A percentile compares a stretch with the other conserved stretches of the same genome.
These are phyloP conservation scores for Mycena galopus DNA, from an alignment of 768 basidiomycete genomes.

Conservation along the genomic window DNA sequence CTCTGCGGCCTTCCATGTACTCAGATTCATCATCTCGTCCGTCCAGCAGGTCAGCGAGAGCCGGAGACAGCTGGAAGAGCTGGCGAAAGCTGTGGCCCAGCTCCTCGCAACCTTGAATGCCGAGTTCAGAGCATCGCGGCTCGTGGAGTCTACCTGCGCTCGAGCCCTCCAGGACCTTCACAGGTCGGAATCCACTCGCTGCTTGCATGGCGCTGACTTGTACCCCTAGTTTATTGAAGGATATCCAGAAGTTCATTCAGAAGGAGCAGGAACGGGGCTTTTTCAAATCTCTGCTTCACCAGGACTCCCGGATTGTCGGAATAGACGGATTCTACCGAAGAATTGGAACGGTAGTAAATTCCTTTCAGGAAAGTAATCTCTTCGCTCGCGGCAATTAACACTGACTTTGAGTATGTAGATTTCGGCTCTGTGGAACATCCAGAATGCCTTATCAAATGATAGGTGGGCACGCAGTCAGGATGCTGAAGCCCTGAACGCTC, in stretches of 20 bases:
- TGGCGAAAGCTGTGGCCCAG: background rate
- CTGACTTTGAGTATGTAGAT: background rate
- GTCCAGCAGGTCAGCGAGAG: background rate
- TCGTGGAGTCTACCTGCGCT: background rate
- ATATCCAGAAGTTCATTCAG: constrained; percentile 4
- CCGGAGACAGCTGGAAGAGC: background rate
- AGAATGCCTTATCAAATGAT: background rate
- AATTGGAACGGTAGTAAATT: background rate
- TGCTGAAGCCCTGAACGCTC: no score
- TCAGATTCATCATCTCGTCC: constrained; percentile 10
- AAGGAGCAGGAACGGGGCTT: constrained; percentile 2
- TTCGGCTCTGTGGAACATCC: background rate
- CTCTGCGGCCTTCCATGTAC: background rate
- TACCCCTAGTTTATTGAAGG: background rate
- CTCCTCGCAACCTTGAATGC: constrained; percentile 5
- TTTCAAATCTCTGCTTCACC: background rate
- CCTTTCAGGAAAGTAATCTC: background rate
- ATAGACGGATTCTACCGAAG: constrained; percentile 8
- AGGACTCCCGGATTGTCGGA: background rate
- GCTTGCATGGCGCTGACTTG: background rate
- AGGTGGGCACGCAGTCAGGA: background rate
- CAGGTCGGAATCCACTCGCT: background rate
- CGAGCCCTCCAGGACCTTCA: background rate
- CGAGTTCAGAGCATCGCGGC: background rate
- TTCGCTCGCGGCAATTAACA: no score